Base-by-base conservation (phyloP, 257 asterid genomes). In the Solanum gandarillasii region DNA sequence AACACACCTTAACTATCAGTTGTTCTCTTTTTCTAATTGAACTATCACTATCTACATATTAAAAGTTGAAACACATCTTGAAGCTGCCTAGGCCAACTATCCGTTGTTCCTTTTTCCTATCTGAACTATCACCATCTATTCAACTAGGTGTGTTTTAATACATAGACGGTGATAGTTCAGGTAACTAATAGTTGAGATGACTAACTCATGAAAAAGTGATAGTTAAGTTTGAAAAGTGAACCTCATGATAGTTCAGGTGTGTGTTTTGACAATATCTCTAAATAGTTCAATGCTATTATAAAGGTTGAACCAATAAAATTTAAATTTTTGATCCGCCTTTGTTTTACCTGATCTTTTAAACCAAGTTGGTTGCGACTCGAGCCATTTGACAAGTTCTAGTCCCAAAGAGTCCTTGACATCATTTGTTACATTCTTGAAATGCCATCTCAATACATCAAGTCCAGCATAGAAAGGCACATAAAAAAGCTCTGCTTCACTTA, bases 401-500 rank as follows among this genome's bases (percentile, higher is more conserved):
- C 88, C 86, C 85, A 94, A 21, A 1, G 94, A 84, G 87, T 94
- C 98, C 89, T 94, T 95, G 13, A 92, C 89, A 34, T 88, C 94
- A 25, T 91, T 79, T 0, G 95, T 68, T 7, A 91, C 95, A 65
- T 82, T 93, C 92, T 91, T 94, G 96, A 95, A 95, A 86, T 94
- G 96, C 96, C 97, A 93, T 89, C 98, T 90, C 87, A 95, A 39
- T 88, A 92, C 87, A 67, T 95, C 98, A 6, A 95, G 95, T n/a
- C 98, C 98, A 1, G 92, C 95, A 65, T 95, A 95, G 68, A 90
- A 95, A 0, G 98, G 98, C 4, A 95, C 98, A 31, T 93, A 94
- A 75, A 95, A 93, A 6, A 95, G 88, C 88, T 83, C 89, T 13
- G 98, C 96, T 36, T 90, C 88, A 23, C 87, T 89, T 38, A 68